Conservation (phyloP, 192 early-diverging fungal species). For the Rhizoclosmatium sp. region DNA sequence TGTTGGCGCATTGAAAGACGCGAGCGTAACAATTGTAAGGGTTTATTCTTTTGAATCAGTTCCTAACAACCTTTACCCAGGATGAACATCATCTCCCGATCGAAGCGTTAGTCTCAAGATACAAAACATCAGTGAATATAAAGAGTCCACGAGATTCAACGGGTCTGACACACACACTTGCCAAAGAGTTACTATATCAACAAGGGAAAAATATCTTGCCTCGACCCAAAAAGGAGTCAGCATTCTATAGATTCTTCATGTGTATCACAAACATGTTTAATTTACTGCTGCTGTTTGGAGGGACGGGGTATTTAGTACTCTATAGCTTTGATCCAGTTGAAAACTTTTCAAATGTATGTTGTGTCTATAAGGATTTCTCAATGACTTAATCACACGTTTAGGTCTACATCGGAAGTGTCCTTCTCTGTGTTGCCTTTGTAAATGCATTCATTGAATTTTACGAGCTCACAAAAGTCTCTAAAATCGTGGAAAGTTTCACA, state of each 20-base stretch:
- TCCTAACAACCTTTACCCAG: background rate
- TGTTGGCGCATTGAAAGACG: constrained; percentile 18
- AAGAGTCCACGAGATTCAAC: constrained; percentile 21
- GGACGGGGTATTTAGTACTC: constrained; percentile 79
- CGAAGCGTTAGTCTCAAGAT: background rate
- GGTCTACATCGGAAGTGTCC: constrained; percentile 57
- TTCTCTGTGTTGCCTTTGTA: constrained; percentile 59
- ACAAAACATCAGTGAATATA: constrained; percentile 13
- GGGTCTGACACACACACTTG: constrained; percentile 42
- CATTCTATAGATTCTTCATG: constrained; percentile 75
- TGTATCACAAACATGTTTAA: constrained; percentile 88
- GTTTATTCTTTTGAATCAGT: background rate
- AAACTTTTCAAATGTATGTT: constrained; percentile 82
- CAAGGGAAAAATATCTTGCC: constrained; percentile 73
- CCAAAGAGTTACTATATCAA: constrained; percentile 20
- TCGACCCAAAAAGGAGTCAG: constrained; percentile 74
- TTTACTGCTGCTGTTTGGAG: constrained; percentile 82
- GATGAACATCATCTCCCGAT: constrained; percentile 32
- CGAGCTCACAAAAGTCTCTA: constrained; percentile 70
- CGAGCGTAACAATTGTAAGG: constrained; percentile 22
- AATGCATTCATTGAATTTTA: constrained; percentile 67
- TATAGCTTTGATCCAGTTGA: constrained; percentile 72
- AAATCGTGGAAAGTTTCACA: constrained; percentile 81
- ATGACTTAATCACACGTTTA: background rate
- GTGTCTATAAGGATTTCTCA: background rate